Base-by-base conservation (phyloP, 1,139 yeast genomes). In the Yamadazyma mexicana region DNA sequence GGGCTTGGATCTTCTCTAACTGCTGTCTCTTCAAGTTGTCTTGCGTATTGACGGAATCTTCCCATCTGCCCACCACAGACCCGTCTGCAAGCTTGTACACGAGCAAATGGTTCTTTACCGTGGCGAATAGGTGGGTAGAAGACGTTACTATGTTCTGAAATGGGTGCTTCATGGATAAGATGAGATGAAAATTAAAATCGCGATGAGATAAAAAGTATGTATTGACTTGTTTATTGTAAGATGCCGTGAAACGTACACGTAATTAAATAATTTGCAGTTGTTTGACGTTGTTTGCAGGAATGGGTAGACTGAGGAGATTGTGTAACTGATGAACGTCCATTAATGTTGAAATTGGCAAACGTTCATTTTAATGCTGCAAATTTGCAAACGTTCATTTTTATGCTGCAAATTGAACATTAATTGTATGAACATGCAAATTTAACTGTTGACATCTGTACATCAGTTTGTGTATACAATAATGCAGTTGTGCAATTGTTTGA, bases 111-210 rank as follows among this genome's bases (percentile, higher is more conserved):
- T 81, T 82, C 51, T 81, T 79, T 2, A 78, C 75, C 0, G 83
- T 69, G 0, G 77, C 73, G 58, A 76, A 82, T 16, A 85, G 56
- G 30, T 71, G 61, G 2, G 67, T 58, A 1, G 81, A 80, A 17
- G 62, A 56, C 15, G 75, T 53, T 7, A 72, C 55, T 3, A 81
- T 57, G 34, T 76, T 68, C 54, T 83, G 91, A 55, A 79, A 77
- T 24, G 92, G 92, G 52, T 84, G 91, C 54, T 80, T 80, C 80
- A 83, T 73, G n/a, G 28, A 31, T 31, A 42, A 29, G 49, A 44
- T 38, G 43, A 36, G 49, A 34, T 41, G 40, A 33, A 33, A 24
- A 37, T 11, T 12, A 27, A 35, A 27, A 34, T 37, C 32, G 22
- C 27, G 27, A 24, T 24, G 30, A 5, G 4, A 12, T 27, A 5